These are phyloP conservation scores for Aspergillus taichungensis DNA, from an alignment of 495 filamentous ascomycete genomes.

Conservation along the genomic window DNA sequence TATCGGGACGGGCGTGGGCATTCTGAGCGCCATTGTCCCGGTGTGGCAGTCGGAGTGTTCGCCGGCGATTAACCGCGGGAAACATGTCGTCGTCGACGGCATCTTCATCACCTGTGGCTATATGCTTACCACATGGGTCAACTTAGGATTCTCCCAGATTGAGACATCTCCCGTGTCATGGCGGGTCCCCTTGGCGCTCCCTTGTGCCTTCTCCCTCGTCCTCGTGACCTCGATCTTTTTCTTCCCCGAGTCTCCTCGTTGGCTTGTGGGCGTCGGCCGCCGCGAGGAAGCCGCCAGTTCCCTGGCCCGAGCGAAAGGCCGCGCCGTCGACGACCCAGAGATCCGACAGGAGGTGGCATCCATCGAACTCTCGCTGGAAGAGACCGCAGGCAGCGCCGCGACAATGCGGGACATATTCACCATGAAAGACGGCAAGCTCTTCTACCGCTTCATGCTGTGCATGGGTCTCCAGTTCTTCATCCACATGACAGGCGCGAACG, in stretches of 20 bases:
- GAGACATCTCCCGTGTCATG: slow-evolving; percentile 32
- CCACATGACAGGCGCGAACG: slow-evolving; percentile 22
- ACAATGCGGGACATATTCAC: slow-evolving; percentile 14
- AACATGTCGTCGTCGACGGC: slow-evolving; percentile 29
- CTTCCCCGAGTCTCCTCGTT: slow-evolving; percentile 55
- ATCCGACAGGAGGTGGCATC: slow-evolving; percentile 23
- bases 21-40: slow-evolving; percentile 36
- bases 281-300: slow-evolving; percentile 40
- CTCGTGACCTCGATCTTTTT: slow-evolving; percentile 50
- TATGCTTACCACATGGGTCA: slow-evolving; percentile 30
- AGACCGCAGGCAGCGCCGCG: slow-evolving; percentile 10
- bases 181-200: slow-evolving; percentile 38
- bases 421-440: slow-evolving; percentile 15
- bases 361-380: slow-evolving; percentile 29
- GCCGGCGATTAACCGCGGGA: slow-evolving; percentile 26
- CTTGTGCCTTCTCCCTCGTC: slow-evolving; percentile 53
- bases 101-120: slow-evolving; percentile 45
- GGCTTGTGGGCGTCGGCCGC: slow-evolving; percentile 46
- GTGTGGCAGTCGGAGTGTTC: slow-evolving; percentile 43
- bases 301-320: slow-evolving; percentile 19
- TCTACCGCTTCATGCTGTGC: slow-evolving; percentile 23
- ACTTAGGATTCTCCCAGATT: slow-evolving; percentile 34
- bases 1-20: slow-evolving; percentile 36
- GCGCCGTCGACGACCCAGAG: slow-evolving; percentile 11
- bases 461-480: slow-evolving; percentile 31